Conservation (phyloP, 257 asterid genomes). For the Apocynum venetum region DNA sequence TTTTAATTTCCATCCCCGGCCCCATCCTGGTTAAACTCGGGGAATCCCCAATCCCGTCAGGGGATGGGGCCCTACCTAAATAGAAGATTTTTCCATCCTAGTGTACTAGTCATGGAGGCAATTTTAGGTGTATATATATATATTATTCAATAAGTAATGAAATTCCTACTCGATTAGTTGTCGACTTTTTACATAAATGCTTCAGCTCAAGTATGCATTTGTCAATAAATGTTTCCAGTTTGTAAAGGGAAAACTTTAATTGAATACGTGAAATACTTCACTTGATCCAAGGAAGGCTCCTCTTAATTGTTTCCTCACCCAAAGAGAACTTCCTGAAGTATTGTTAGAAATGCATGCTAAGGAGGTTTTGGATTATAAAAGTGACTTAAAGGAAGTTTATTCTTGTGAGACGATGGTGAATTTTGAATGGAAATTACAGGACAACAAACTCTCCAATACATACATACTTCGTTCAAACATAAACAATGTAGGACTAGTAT, state of each 20-base stretch:
- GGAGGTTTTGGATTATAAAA: neutral
- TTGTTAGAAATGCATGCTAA: neutral
- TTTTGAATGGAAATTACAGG: neutral
- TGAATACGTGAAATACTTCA: neutral
- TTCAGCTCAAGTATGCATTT: too few species aligned
- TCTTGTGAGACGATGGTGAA: neutral
- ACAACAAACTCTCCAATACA: neutral
- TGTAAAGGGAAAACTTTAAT: too few species aligned
- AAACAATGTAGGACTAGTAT: neutral
- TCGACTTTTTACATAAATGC: neutral
- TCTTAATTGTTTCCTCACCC: neutral
- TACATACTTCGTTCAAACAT: neutral
- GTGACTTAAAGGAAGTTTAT: neutral
- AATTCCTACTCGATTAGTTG: neutral
- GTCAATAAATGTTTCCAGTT: neutral
- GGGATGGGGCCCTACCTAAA: too few species aligned
- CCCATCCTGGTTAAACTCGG: too few species aligned
- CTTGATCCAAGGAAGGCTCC: neutral
- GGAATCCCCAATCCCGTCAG: too few species aligned
- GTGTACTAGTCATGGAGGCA: neutral
- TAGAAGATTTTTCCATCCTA: too few species aligned
- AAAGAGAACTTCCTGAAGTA: neutral
- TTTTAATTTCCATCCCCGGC: too few species aligned
- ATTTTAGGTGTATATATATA: neutral
- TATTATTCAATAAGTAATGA: neutral